Evolutionary conservation across 495 filamentous ascomycete species (phyloP), one percentile per base, ranked within the genome.

Genomic region (Umbilicaria muhlenbergii): DNA sequence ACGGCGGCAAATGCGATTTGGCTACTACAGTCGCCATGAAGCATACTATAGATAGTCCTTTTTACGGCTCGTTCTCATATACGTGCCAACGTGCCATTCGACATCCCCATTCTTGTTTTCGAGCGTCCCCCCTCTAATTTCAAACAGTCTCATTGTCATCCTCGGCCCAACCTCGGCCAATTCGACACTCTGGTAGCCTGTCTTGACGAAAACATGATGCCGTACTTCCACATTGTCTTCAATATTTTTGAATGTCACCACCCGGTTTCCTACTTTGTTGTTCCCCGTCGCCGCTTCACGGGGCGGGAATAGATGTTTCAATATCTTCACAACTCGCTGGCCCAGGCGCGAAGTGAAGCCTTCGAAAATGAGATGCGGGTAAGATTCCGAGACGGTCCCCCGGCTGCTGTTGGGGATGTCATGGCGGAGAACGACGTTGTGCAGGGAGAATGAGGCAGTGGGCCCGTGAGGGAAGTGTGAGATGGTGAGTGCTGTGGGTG

Each of bases 61-160:
- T 72, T 95, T 95, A 60, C 71, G 71, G 56, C 78, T 77, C 31
- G 87, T 95, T 52, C 91, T 77, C 1, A 89, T 98, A 58, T 94
- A 98, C 54, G 94, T 88, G 44, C 81, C 91, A 48, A 96, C 65
- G 41, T 83, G 77, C 91, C 91, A 98, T 61, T 98, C 92, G 31
- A 84, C 74, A 67, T 96, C 92, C n/a, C 88, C 89, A 51, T 86
- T 83, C 50, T 92, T 93, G 53, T 89, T 92, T 56, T 95, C 91
- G 37, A 94, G 65, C 2, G 89, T 91, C n/a, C 91, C 89, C 42
- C 83, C 78, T 38, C 86, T 71, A 46, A 99, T 93, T 59, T 94
- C 86, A 63, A 96, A 99, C 19, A 87, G 70, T 54, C 83, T 74
- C 87, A 99, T 92, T 5, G 88, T 92, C 81, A 96, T 93, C 44